Base-by-base conservation (phyloP, 805 yeast genomes). In the Teunomyces gatunensis region DNA sequence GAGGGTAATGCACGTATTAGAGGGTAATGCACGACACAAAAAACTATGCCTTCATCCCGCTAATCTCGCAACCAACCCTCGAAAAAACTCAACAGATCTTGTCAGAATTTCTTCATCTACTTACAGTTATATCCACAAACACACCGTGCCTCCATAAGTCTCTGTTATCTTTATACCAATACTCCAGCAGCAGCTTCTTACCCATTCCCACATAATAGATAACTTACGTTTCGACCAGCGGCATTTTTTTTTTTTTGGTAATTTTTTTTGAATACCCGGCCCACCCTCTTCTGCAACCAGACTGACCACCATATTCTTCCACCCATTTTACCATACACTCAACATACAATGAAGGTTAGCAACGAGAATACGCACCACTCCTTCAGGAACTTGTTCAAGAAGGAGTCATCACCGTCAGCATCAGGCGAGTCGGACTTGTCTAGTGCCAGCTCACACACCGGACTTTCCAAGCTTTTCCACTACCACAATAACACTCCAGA, bases 391-490 rank as follows among this genome's bases (percentile, higher is more conserved):
- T 46, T 60, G 37, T 61, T 61, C 54, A 52, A 51, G 48, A 53
- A 49, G 47, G 65, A 61, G 23, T 39, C 51, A 36, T 39, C 49
- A 37, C 49, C 23, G 47, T 12, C 42, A 5, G 29, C 40, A 21
- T 25, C 17, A 6, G 39, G 36, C 39, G 30, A 27, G 25, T 47
- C 49, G 29, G 47, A 43, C 23, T 37, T 50, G 15, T 48, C 54
- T 36, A 37, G 56, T 12, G 51, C 55, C 41, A 36, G 39, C 20
- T 41, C 50, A 17, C 54, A 55, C 47, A 47, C 42, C 25, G 57
- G 59, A 23, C 42, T 61, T 28, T 35, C 53, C 46, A 58, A 56
- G 46, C 41, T 60, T 37, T 57, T 60, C 54, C 62, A 57, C 51
- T 61, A 57, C 51, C 62, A 59, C 45, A 53, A 51, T 44, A 39